phyloP scores from a whole-genome alignment of 148 eudicot genomes.

The Fagopyrum tataricum region DNA sequence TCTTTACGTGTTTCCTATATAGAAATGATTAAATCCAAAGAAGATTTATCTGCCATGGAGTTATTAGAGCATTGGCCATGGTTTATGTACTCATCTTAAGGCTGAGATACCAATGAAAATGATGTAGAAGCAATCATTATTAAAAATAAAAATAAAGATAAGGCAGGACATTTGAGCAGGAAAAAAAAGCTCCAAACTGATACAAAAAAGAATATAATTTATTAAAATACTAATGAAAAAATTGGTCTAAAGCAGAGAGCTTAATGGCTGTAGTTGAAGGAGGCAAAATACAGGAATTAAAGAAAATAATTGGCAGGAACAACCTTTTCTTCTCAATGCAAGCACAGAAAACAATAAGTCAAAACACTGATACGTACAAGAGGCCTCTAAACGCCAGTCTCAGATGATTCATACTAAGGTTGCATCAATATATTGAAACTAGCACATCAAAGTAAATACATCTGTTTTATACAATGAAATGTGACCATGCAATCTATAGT shows the following conservation, averaged over 20 bases:
- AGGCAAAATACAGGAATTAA: not conserved
- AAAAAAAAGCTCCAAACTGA: not conserved
- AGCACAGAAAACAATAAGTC: no score
- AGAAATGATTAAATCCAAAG: not conserved
- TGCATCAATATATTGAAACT: not conserved
- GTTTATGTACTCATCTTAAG: no score
- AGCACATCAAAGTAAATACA: not conserved
- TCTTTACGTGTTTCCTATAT: not conserved
- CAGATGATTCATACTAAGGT: not conserved
- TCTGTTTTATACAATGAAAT: no score
- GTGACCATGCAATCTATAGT: no score
- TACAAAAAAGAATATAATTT: not conserved
- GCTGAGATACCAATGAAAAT: no score
- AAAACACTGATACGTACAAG: not conserved
- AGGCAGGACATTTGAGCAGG: not conserved
- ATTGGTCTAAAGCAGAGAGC: not conserved
- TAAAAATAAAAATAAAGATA: no score
- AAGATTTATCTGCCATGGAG: no score
- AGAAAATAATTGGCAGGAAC: not conserved
- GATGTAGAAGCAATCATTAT: no score
- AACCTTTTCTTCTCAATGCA: not conserved
- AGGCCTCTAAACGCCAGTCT: not conserved
- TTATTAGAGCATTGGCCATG: no score
- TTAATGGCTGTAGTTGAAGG: not conserved
- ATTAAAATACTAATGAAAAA: not conserved